These are phyloP conservation scores for Escovopsis sp. DNA, from an alignment of 2,329 filamentous ascomycete genomes.

Conservation along the genomic window DNA sequence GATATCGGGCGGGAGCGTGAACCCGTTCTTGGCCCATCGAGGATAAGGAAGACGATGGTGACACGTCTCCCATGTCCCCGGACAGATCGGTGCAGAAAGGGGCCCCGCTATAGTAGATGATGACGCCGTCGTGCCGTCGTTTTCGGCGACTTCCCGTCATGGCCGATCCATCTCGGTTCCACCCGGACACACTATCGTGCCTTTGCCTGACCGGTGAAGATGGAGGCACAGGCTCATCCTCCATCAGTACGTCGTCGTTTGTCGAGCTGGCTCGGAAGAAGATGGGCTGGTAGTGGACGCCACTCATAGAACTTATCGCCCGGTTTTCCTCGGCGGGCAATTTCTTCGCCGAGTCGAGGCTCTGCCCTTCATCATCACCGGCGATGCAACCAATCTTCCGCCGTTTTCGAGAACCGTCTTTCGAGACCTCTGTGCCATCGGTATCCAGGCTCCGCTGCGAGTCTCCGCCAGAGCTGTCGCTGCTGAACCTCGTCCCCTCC, in stretches of 20 bases:
- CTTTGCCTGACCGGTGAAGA: slow-evolving; percentile 33
- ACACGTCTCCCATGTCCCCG: slow-evolving; percentile 42
- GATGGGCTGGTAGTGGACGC: slow-evolving; percentile 50
- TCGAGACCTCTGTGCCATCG: slow-evolving; percentile 32
- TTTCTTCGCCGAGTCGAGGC: slow-evolving; percentile 22
- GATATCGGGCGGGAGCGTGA: slow-evolving; percentile 6
- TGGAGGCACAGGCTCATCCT: slow-evolving; percentile 37
- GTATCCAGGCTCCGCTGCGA: slow-evolving; percentile 33
- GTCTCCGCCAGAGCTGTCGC: slow-evolving; percentile 41
- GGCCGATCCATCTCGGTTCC: slow-evolving; percentile 32
- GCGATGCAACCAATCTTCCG: slow-evolving; percentile 19
- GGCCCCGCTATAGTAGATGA: slow-evolving; percentile 72
- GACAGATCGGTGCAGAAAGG: slow-evolving; percentile 71
- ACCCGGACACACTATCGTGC: slow-evolving; percentile 31
- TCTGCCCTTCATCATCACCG: slow-evolving; percentile 17
- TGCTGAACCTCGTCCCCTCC: slow-evolving; percentile 50
- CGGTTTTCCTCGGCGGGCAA: slow-evolving; percentile 26
- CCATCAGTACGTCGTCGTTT: slow-evolving; percentile 31
- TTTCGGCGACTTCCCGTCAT: slow-evolving; percentile 31
- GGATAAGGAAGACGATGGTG: slow-evolving; percentile 33
- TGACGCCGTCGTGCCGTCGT: slow-evolving; percentile 51
- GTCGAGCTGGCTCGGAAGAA: slow-evolving; percentile 38
- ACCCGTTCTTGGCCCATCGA: slow-evolving; percentile 26
- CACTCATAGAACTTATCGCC: slow-evolving; percentile 25
- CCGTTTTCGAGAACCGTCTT: slow-evolving; percentile 29